Evolutionary conservation across 2,329 filamentous ascomycete species (phyloP), one percentile per base, ranked within the genome.

Genomic region (Colletotrichum viniferum): DNA sequence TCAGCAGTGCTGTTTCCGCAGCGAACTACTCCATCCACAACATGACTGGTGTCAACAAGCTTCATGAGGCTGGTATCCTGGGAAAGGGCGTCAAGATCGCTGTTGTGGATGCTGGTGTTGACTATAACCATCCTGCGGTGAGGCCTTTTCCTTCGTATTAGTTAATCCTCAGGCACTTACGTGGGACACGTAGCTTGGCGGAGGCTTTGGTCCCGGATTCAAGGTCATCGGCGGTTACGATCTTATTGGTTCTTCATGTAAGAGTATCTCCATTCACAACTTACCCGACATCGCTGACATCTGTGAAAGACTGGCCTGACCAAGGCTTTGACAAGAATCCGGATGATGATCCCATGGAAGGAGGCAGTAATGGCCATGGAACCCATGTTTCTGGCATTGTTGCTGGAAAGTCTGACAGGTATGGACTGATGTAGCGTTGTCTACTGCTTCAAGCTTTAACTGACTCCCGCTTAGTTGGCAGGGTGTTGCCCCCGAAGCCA

Each of bases 21-120:
- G 48, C 38, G 0, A 84, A 83, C 60, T 85, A 84, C 64, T 82
- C 82, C 3, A 78, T 83, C n/a, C 85, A 86, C 58, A 79, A 81
- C 18, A 83, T 82, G 80, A 86, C 85, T 5, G 84, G 84, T 4
- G 85, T 86, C 2, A 82, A 85, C 26, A 82, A 79, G 67, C 80
- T 86, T 3, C 85, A 86, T 55, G 78, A 79, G 21, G 77, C 78
- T n/a, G 85, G 85, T 3, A 82, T 85, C 18, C 78, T 81, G 10
- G 85, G 85, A 5, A 83, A 82, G 58, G 85, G 84, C 2, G 83
- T 80, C 16, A 85, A 80, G 38, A 79, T 86, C 38, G 85, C 84
- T 10, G 79, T 86, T 32, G 82, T 86, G 52, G 85, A 86, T 68
- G 85, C 84, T 1, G 85, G 85, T 0, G 79, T 86, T 32, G 84